Evolutionary conservation across 1,284 basidiomycete genomes (phyloP), one percentile per base, ranked within the genome.

Genomic region (Apiotrichum brassicae): DNA sequence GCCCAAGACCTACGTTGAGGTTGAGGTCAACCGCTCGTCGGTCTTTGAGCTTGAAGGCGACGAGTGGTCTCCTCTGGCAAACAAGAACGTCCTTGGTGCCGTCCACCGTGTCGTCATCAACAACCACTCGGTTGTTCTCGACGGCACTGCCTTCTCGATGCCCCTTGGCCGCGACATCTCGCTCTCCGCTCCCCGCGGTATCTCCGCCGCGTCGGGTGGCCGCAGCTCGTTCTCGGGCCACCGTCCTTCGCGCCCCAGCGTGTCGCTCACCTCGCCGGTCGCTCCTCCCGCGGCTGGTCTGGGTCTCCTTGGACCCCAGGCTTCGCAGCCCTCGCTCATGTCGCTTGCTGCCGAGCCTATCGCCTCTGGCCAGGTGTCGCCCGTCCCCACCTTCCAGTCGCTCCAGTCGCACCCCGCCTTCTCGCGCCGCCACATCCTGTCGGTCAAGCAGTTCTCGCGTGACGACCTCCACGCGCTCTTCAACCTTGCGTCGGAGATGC

Each of bases 401-500:
- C 69, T 80, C 35, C 68, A 76, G 38, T 79, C 80, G 34, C 82
- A 84, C 59, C 82, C 84, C 6, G 79, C 87, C 22, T 85, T 88
- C 81, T 76, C 85, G 59, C 82, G 90, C 50, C 84, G 90, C 43
- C 90, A 97, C 72, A 93, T 98, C 55, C 81, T 98, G 16, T 85
- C 89, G 0, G 93, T 97, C 59, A 93, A 91, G 71, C 92, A 97
- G 66, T 94, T 98, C 73, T 83, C 78, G 36, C 84, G 90, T 55
- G 82, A 85, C 41, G 94, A 99, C 64, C 78, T 97, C 49, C 89
- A 98, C 70, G 86, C 89, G 53, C 81, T 99, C 36, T 99, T 98
- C 78, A 85, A 88, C 51, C 77, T 97, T 41, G 94, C 95, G 2
- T 86, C 91, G 62, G 95, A 98, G 75, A 94, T 99, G 90, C 85